Evolutionary conservation across 2,329 filamentous ascomycete genomes (phyloP).

Genomic region (Colletotrichum lindemuthianum): DNA sequence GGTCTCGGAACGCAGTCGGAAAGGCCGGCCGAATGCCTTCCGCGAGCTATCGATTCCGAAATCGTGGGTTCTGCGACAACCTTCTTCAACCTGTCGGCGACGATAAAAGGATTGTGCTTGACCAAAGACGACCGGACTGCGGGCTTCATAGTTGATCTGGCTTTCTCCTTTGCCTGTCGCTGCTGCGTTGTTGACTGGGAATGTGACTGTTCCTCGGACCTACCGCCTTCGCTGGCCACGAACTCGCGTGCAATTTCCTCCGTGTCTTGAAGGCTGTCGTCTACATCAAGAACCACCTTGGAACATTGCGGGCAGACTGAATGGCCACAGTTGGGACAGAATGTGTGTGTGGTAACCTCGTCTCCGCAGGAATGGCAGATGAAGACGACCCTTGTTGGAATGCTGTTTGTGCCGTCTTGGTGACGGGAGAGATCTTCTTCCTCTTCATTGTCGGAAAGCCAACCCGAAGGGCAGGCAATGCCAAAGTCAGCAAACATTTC

Average conservation of each 20-base stretch:
- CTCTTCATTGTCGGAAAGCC: conserved; percentile 54
- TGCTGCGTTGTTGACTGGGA: background rate
- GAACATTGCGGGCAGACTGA: conserved; percentile 59
- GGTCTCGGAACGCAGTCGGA: conserved; percentile 45
- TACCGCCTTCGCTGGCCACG: background rate
- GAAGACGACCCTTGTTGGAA: conserved; percentile 43
- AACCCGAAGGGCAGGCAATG: conserved; percentile 56
- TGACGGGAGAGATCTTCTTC: conserved; percentile 35
- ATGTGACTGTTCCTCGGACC: background rate
- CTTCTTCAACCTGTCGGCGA: conserved; percentile 43
- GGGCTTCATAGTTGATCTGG: conserved; percentile 22
- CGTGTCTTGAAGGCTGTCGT: conserved; percentile 13
- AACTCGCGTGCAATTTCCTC: background rate
- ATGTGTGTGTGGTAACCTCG: conserved; percentile 48
- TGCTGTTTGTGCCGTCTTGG: conserved; percentile 45
- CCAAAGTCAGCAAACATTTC: conserved; percentile 59
- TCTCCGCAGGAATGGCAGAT: conserved; percentile 63
- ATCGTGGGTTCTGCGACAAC: conserved; percentile 38
- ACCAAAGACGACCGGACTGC: conserved; percentile 34
- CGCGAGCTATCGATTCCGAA: conserved; percentile 36
- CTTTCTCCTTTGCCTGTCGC: background rate
- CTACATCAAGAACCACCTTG: conserved; percentile 45
- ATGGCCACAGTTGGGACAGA: conserved; percentile 62
- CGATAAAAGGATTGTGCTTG: conserved; percentile 46
- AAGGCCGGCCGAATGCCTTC: conserved; percentile 36